phyloP scores from a whole-genome alignment of 2,329 filamentous ascomycete species.

The Fusarium camptoceras region DNA sequence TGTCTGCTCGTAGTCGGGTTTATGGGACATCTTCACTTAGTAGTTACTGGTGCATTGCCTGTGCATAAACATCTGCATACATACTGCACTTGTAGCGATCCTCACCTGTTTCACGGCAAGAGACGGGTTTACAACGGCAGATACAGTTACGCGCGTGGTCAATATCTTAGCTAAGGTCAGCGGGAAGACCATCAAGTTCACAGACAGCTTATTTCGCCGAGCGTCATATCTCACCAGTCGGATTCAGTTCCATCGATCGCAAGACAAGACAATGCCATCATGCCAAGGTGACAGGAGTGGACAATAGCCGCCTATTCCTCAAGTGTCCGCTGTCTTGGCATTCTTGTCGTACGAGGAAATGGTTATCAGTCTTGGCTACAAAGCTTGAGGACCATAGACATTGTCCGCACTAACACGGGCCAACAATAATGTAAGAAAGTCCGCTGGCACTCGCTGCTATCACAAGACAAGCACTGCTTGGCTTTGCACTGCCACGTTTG shows the following conservation, averaged over 20 bases:
- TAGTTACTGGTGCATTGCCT: background rate
- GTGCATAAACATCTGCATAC: background rate
- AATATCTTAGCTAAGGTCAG: background rate
- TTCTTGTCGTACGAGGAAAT: conserved; percentile 12
- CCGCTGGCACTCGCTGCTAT: background rate
- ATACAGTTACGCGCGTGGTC: background rate
- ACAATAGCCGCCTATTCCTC: background rate
- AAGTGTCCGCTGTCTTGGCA: background rate
- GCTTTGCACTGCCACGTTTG: conserved; percentile 46
- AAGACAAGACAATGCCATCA: background rate
- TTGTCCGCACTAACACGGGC: conserved; percentile 15
- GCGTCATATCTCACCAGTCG: background rate
- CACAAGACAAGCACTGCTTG: conserved; percentile 9
- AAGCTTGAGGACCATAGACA: conserved; percentile 41
- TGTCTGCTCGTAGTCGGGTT: too few species aligned
- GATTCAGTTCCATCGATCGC: background rate
- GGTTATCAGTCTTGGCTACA: conserved; percentile 36
- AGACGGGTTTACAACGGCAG: too few species aligned
- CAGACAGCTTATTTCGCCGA: background rate
- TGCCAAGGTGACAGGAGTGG: conserved; percentile 10
- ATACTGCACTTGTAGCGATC: background rate
- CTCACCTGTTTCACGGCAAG: background rate
- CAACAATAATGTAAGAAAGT: background rate
- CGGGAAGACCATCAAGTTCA: background rate
- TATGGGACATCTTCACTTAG: too few species aligned